phyloP scores from a whole-genome alignment of 2,329 filamentous ascomycete genomes.

The Neoarthrinium moseri region DNA sequence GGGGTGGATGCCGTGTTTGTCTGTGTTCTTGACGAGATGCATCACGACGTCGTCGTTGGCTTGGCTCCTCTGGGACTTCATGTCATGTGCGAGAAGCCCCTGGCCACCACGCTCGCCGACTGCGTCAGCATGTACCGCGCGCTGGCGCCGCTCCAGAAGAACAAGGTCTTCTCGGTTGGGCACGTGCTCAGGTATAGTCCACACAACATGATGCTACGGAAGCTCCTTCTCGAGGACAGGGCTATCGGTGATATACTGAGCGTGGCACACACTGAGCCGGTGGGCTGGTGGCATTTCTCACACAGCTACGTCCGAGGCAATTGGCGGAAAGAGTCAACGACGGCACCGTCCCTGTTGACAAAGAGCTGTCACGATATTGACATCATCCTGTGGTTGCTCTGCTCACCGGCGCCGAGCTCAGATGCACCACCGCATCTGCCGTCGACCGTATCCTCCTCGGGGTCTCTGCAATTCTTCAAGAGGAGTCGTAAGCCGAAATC shows the following conservation, averaged over 20 bases:
- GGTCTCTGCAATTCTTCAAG: constrained; percentile 76
- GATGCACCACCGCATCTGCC: constrained; percentile 67
- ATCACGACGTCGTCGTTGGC: constrained; percentile 75
- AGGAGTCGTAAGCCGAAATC: constrained; percentile 70
- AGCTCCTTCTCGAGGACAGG: constrained; percentile 71
- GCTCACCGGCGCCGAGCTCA: constrained; percentile 58
- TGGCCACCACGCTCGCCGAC: constrained; percentile 76
- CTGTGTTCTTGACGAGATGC: constrained; percentile 82
- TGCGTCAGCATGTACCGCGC: constrained; percentile 73
- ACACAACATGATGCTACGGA: constrained; percentile 82
- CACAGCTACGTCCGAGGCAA: constrained; percentile 92
- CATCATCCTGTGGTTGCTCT: constrained; percentile 86
- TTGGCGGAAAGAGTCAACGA: constrained; percentile 78
- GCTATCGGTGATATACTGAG: constrained; percentile 83
- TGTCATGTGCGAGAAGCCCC: constrained; percentile 92
- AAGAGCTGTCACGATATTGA: constrained; percentile 98
- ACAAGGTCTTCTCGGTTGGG: constrained; percentile 77
- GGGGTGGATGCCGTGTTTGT: constrained; percentile 64
- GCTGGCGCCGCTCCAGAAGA: constrained; percentile 36
- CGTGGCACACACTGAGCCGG: constrained; percentile 88
- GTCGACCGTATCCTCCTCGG: constrained; percentile 70
- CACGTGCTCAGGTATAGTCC: constrained; percentile 93
- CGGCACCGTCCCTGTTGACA: constrained; percentile 81
- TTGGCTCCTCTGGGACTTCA: constrained; percentile 72
- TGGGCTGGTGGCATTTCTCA: constrained; percentile 94